Evolutionary conservation across 2,329 filamentous ascomycete species (phyloP).

Genomic region (Fusarium sp.): DNA sequence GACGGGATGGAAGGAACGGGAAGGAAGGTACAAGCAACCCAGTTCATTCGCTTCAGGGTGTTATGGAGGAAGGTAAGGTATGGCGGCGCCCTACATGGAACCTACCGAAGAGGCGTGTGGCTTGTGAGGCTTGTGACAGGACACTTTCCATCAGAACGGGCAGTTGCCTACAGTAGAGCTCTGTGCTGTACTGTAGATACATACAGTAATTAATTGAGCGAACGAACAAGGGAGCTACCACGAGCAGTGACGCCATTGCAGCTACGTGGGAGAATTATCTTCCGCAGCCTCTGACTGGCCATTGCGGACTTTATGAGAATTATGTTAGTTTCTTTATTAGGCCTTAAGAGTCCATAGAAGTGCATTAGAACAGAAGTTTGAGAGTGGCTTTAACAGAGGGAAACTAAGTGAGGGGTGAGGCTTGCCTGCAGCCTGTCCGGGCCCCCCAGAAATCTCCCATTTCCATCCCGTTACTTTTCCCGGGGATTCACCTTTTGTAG

Average conservation of each 20-base stretch:
- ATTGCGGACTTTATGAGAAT: conserved; percentile 7
- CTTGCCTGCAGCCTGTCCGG: not conserved
- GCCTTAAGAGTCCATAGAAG: not conserved
- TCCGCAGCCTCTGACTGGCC: conserved; percentile 13
- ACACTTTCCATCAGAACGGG: not conserved
- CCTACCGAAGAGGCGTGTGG: conserved; percentile 28
- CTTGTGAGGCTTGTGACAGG: conserved; percentile 37
- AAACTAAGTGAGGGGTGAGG: conserved; percentile 24
- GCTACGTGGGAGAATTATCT: conserved; percentile 5
- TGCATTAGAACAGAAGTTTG: conserved; percentile 12
- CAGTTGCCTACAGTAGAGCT: not conserved
- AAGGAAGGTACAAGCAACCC: not conserved
- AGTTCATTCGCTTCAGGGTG: conserved; percentile 18
- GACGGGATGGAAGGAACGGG: conserved; percentile 1
- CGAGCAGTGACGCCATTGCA: conserved; percentile 20
- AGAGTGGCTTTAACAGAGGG: conserved; percentile 27
- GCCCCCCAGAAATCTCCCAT: conserved; percentile 20
- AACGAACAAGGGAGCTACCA: conserved; percentile 13
- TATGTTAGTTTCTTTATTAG: conserved; percentile 17
- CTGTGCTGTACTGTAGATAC: not conserved
- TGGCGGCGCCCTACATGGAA: conserved; percentile 22
- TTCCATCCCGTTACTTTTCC: conserved; percentile 26
- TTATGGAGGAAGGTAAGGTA: conserved; percentile 21
- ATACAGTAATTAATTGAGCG: not conserved
- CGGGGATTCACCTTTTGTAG: not conserved